Conservation (phyloP, 2,329 filamentous ascomycete genomes). For the Aspergillus brasiliensis region DNA sequence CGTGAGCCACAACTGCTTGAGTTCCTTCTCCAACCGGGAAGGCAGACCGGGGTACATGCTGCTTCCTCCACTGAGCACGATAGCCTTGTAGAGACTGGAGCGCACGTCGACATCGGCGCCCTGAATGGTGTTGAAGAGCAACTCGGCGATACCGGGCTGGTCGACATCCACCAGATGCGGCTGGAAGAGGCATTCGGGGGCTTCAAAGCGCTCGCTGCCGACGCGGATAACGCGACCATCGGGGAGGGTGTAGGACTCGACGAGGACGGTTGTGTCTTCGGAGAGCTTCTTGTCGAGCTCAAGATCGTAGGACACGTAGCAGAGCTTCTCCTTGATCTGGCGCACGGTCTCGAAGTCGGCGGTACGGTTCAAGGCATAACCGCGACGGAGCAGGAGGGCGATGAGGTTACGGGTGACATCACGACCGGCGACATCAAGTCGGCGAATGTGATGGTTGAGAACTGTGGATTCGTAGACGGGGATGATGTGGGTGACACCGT, state of each 20-base stretch:
- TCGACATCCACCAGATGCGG: slow-evolving; percentile 97
- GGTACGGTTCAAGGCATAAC: slow-evolving; percentile 95
- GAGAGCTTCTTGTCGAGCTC: slow-evolving; percentile 93
- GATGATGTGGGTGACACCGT: slow-evolving; percentile 97
- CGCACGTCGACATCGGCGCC: slow-evolving; percentile 93
- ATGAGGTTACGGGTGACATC: slow-evolving; percentile 99
- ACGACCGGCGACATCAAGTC: slow-evolving; percentile 91
- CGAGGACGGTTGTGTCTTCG: slow-evolving; percentile 94
- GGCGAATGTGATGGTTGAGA: slow-evolving; percentile 91
- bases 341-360: slow-evolving; percentile 98
- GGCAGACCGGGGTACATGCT: slow-evolving; percentile 99
- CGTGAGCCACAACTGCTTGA: slow-evolving; percentile 98
- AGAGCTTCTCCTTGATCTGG: slow-evolving; percentile 99
- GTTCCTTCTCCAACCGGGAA: slow-evolving; percentile 92
- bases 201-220: slow-evolving; percentile 95
- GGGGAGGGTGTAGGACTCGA: slow-evolving; percentile 95
- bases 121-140: slow-evolving; percentile 99
- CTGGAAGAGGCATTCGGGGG: slow-evolving; percentile 97
- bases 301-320: slow-evolving; percentile 98
- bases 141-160: slow-evolving; percentile 93
- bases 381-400: slow-evolving; percentile 85
- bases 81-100: slow-evolving; percentile 91
- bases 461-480: slow-evolving; percentile 98
- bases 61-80: slow-evolving; percentile 93
- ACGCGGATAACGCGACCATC: slow-evolving; percentile 96